Conservation (phyloP, 2,329 filamentous ascomycete genomes). For the Paraphoma sp. region DNA sequence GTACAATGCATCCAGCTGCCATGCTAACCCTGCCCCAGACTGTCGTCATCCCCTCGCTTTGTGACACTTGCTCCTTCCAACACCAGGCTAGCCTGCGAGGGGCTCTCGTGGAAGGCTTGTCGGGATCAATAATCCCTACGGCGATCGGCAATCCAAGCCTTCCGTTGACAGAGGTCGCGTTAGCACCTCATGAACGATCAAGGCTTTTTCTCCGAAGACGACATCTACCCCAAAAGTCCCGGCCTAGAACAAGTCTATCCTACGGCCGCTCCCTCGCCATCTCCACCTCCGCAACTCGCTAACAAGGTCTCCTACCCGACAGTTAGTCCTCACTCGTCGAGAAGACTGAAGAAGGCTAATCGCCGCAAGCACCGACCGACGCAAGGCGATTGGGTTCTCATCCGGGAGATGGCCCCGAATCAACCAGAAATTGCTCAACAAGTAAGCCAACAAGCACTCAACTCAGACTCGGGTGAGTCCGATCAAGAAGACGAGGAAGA, state of each 20-base stretch:
- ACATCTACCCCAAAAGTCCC: conserved; percentile 53
- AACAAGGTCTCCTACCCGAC: conserved; percentile 22
- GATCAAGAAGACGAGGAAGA: conserved; percentile 55
- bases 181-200: conserved; percentile 35
- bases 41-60: conserved; percentile 23
- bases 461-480: conserved; percentile 49
- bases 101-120: conserved; percentile 27
- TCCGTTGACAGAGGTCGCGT: not conserved
- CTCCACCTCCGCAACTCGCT: conserved; percentile 52
- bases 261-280: conserved; percentile 59
- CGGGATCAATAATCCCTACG: conserved; percentile 14
- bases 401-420: conserved; percentile 69
- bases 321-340: conserved; percentile 51
- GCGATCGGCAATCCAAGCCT: not conserved
- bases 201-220: conserved; percentile 61
- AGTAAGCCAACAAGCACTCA: conserved; percentile 62
- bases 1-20: conserved; percentile 26
- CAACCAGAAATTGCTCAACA: conserved; percentile 68
- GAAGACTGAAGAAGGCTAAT: conserved; percentile 58
- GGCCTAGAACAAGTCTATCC: conserved; percentile 51
- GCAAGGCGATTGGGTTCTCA: conserved; percentile 71
- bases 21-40: conserved; percentile 38
- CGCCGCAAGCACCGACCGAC: conserved; percentile 61
- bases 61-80: conserved; percentile 24
- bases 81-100: conserved; percentile 20